phyloP scores from a whole-genome alignment of 805 yeast species.

The Ogataea corticis region DNA sequence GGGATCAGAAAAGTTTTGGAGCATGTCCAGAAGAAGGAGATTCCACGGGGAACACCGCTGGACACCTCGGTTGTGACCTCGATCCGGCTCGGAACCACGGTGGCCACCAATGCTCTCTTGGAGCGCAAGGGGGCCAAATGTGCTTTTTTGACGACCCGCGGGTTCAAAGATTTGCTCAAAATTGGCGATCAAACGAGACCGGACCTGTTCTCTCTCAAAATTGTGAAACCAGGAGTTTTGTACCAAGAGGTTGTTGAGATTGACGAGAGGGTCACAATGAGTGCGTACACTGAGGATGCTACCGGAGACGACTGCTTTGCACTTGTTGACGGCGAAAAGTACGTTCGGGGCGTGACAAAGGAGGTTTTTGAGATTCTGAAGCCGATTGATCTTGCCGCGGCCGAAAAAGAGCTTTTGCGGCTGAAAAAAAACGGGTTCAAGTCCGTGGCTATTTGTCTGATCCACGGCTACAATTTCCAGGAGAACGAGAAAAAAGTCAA shows the following conservation, averaged over 20 bases:
- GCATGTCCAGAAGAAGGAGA: constrained; percentile 8
- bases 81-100: constrained; percentile 28
- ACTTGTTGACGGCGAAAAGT: constrained; percentile 20
- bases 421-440: constrained; percentile 28
- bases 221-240: constrained; percentile 17
- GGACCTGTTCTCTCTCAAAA: constrained; percentile 18
- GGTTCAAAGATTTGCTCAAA: constrained; percentile 31
- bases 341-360: constrained; percentile 38
- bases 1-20: constrained; percentile 24
- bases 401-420: constrained; percentile 21
- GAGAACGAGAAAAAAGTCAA: constrained; percentile 37
- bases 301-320: constrained; percentile 6
- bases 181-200: constrained; percentile 35
- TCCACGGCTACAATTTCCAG: constrained; percentile 38
- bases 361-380: constrained; percentile 38
- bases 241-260: constrained; percentile 20
- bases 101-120: constrained; percentile 24
- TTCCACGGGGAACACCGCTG: constrained; percentile 17
- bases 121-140: constrained; percentile 22
- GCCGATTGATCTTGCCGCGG: constrained; percentile 31
- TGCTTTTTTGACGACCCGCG: constrained; percentile 29
- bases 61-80: constrained; percentile 17
- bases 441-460: constrained; percentile 38
- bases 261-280: constrained; percentile 23
- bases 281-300: constrained; percentile 26